Base-by-base conservation (phyloP, 768 basidiomycete species). In the Russula abietina region DNA sequence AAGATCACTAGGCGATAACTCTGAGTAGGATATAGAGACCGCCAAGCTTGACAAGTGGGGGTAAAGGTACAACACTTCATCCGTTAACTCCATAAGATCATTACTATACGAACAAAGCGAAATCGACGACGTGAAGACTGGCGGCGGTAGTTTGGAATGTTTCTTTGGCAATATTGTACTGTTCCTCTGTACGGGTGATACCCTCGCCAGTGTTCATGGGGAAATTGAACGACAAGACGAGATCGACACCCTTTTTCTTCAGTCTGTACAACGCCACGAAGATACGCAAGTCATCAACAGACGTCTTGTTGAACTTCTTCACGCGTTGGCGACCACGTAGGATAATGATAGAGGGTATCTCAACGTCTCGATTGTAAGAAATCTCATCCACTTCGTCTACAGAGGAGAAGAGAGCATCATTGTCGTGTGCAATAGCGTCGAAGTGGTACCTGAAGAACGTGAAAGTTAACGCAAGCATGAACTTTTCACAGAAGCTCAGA, bases 351-450 rank as follows among this genome's bases (percentile, higher is more conserved):
- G 79, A 74, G 4, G 87, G 86, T 1, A 85, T 88, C 11, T 69
- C 64, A 67, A 81, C 81, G 30, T 75, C 75, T 67, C 75, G 71
- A 67, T 75, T 71, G 69, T 83, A 78, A 57, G 72, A 70, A 38
- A 80, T 65, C 3, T 76, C 69, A n/a, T 65, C 61, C 30, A 84
- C 72, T 2, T 70, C 71, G 22, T 79, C 62, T 22, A 93, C 79
- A 26, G 72, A 71, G 11, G 77, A 75, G 11, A 79, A 79, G 46
- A 73, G 66, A 7, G 96, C 91, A 26, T 81, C 77, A 71, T 97
- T 98, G 75, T 98, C 97, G 69, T 96, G 85, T 14, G 94, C 95
- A 49, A 98, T 75, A 1, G 93, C 88, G 57, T 85, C 81, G 67
- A 97, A 97, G 76, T 97, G 95, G 69, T 88, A 93, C 73, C 96